phyloP scores from a whole-genome alignment of 805 yeast species.

The Diddensiella santjacobensis region DNA sequence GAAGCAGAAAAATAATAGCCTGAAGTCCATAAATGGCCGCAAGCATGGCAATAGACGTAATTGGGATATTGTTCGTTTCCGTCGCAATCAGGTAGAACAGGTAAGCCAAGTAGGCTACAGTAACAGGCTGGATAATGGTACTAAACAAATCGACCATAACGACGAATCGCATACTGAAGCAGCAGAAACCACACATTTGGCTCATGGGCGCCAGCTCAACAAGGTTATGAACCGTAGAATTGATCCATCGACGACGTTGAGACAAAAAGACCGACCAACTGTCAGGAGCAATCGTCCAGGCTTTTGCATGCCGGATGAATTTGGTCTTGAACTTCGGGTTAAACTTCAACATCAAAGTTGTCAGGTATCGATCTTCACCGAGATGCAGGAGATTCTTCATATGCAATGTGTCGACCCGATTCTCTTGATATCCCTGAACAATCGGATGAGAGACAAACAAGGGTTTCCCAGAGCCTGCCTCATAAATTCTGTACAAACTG shows the following conservation, averaged over 20 bases:
- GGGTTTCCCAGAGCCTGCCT: constrained; percentile 55
- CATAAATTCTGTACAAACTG: constrained; percentile 52
- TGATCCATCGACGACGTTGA: constrained; percentile 67
- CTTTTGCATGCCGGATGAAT: constrained; percentile 54
- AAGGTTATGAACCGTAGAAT: constrained; percentile 61
- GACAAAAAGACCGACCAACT: constrained; percentile 54
- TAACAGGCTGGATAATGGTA: constrained; percentile 59
- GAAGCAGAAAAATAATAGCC: constrained; percentile 47
- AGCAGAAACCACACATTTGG: constrained; percentile 63
- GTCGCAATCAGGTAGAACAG: constrained; percentile 48
- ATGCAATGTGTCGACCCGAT: constrained; percentile 55
- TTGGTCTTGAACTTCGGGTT: constrained; percentile 55
- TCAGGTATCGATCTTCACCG: constrained; percentile 59
- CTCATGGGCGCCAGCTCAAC: constrained; percentile 55
- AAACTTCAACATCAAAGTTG: constrained; percentile 53
- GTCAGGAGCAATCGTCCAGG: constrained; percentile 59
- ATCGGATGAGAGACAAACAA: constrained; percentile 57
- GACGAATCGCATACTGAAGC: constrained; percentile 60
- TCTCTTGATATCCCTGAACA: constrained; percentile 53
- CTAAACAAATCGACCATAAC: constrained; percentile 55
- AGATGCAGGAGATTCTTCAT: constrained; percentile 55
- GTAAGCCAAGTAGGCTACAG: constrained; percentile 46
- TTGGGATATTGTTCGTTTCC: constrained; percentile 48
- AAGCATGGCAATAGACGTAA: constrained; percentile 52
- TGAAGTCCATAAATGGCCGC: constrained; percentile 57